Percentiles rank a stretch among this genome's conserved stretches.
These are phyloP conservation scores for Coemansia sp. DNA, from an alignment of 192 early-diverging fungal species.

Conservation along the genomic window DNA sequence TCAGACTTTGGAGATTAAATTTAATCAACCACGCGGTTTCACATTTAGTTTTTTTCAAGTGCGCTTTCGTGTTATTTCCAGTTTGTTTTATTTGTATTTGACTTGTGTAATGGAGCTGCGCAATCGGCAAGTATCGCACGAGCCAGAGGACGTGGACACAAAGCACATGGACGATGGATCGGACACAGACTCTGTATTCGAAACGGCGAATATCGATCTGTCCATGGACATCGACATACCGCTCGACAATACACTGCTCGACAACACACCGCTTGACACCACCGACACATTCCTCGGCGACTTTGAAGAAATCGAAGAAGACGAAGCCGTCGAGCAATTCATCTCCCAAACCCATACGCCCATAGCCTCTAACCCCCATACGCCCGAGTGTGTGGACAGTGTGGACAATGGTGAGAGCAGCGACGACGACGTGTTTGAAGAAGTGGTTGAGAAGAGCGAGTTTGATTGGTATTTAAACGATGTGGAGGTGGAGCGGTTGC, in stretches of 20 bases:
- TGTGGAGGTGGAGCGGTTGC: conserved; percentile 13
- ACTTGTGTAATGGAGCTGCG: conserved; percentile 1
- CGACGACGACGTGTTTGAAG: conserved; percentile 32
- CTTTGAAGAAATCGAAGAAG: conserved; percentile 51
- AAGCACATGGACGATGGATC: background rate
- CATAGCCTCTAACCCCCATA: conserved; percentile 22
- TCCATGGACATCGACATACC: background rate
- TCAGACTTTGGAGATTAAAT: background rate
- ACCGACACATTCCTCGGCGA: conserved; percentile 33
- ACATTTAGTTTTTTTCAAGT: background rate
- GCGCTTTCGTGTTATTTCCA: background rate
- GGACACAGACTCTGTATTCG: background rate
- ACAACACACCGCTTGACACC: background rate
- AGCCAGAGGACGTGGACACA: background rate
- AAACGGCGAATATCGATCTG: background rate
- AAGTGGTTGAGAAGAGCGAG: conserved; percentile 4
- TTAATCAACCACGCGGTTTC: background rate
- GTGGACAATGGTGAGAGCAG: background rate
- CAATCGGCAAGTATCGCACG: conserved; percentile 4
- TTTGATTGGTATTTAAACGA: background rate
- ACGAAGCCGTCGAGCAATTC: conserved; percentile 48
- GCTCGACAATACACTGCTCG: background rate
- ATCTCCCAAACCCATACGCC: conserved; percentile 50
- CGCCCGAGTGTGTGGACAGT: conserved; percentile 13
- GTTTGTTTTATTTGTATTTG: background rate